A percentile compares a stretch with the other conserved stretches of the same genome.
Evolutionary conservation across 192 early-diverging fungal genomes (phyloP).

Genomic region (Coemansia sp.): DNA sequence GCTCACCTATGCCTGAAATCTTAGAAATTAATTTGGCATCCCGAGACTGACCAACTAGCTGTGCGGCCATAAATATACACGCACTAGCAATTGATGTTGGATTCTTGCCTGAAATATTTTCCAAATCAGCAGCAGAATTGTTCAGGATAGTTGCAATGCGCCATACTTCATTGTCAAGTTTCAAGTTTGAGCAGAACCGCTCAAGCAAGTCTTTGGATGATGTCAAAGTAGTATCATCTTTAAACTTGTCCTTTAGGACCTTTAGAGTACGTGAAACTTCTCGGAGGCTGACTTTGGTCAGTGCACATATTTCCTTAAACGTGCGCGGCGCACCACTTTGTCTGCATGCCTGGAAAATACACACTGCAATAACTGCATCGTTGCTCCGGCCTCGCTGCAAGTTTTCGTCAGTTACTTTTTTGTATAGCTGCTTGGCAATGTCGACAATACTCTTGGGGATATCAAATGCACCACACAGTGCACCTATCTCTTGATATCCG

Average conservation of each 20-base stretch:
- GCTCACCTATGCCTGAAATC: conserved; percentile 85
- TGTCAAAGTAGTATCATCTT: conserved; percentile 56
- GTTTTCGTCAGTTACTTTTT: conserved; percentile 82
- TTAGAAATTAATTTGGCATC: conserved; percentile 74
- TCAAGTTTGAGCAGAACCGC: conserved; percentile 78
- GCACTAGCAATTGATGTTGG: conserved; percentile 90
- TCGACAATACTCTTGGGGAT: conserved; percentile 75
- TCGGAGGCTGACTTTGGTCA: conserved; percentile 87
- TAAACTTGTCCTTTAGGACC: conserved; percentile 50
- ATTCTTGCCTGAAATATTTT: conserved; percentile 85
- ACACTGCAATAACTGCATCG: conserved; percentile 86
- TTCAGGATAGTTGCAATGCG: conserved; percentile 66
- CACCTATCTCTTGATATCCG: conserved; percentile 79
- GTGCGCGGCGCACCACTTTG: conserved; percentile 78
- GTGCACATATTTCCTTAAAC: conserved; percentile 86
- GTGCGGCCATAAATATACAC: conserved; percentile 80
- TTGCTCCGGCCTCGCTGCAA: conserved; percentile 72
- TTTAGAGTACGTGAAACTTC: conserved; percentile 79
- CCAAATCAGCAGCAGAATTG: conserved; percentile 67
- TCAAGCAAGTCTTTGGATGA: conserved; percentile 68
- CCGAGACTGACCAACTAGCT: conserved; percentile 60
- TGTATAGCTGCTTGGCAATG: conserved; percentile 90
- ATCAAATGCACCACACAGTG: conserved; percentile 81
- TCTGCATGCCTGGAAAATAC: conserved; percentile 87
- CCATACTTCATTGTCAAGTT: conserved; percentile 64